Base-by-base conservation (phyloP, 1,284 basidiomycete genomes). In the Mycosarcoma maydis region DNA sequence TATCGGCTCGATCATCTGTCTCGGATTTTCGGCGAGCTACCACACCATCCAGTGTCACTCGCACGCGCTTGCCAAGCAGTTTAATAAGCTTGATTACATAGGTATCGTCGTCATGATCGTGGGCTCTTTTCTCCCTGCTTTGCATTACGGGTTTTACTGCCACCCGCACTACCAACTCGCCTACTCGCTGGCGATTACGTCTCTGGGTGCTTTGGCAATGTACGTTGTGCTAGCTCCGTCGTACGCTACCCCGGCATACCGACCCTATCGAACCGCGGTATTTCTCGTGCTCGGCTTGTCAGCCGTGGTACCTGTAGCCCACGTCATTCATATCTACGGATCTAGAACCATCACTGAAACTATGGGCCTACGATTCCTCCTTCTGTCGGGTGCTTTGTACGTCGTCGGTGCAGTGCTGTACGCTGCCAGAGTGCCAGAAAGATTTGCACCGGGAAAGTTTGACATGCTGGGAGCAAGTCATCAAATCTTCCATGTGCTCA, bases 211-310 rank as follows among this genome's bases (percentile, higher is more conserved):
- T 88, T 88, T 86, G 61, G 88, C 90, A 5, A 86, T 88, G 34
- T 90, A 89, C 82, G 87, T 91, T 62, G 91, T 95, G 19, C 84
- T 94, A 16, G 87, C 88, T 51, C 91, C 92, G 0, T 86, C 88
- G 76, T 93, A 93, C 82, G 85, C 88, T 14, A 90, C 88, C 65
- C 88, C 90, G 1, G 86, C 86, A 0, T 90, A 92, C 81, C 86
- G 92, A 20, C 87, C 89, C 71, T 87, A 90, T 53, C 88, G 94
- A 20, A 94, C 92, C 4, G 82, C 84, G 20, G 88, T 92, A 8
- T 96, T 95, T 83, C 86, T 93, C 67, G 87, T 85, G 10, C 87
- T 95, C 14, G 92, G 93, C 14, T 83, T 92, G 24, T 88, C 87
- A 64, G 90, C 88, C 9, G 82, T 90, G 33, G 32, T 91, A 6